Evolutionary conservation across 768 basidiomycete genomes (phyloP).

Genomic region (Dioszegia hungarica): DNA sequence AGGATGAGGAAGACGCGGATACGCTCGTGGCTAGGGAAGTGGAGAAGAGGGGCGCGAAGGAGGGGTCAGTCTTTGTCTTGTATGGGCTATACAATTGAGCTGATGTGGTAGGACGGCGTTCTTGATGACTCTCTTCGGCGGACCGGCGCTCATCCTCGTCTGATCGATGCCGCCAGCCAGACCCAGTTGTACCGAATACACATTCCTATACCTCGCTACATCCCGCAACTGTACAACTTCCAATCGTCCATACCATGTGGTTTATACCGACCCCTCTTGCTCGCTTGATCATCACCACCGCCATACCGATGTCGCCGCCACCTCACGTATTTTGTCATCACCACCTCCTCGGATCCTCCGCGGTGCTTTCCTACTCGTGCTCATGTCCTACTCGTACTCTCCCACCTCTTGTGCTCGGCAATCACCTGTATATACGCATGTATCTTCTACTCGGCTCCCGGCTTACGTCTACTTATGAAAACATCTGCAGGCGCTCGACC

Average conservation of each 20-base stretch:
- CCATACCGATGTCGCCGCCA: too few species aligned
- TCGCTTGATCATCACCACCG: too few species aligned
- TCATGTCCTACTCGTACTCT: too few species aligned
- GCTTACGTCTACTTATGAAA: too few species aligned
- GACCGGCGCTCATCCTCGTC: constrained; percentile 44
- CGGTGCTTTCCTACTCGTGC: too few species aligned
- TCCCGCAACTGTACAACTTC: too few species aligned
- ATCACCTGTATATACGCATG: background rate
- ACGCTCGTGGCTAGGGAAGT: constrained; percentile 34
- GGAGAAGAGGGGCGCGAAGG: constrained; percentile 33
- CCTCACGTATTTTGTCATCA: too few species aligned
- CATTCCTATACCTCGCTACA: background rate
- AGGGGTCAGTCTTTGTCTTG: constrained; percentile 30
- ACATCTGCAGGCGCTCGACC: too few species aligned
- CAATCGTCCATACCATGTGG: too few species aligned
- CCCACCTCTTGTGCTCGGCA: too few species aligned
- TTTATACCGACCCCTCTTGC: too few species aligned
- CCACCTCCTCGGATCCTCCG: too few species aligned
- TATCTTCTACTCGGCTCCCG: constrained; percentile 5
- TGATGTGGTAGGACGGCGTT: constrained; percentile 25
- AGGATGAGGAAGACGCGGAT: constrained; percentile 41
- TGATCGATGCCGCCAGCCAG: constrained; percentile 8
- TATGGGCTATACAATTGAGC: background rate
- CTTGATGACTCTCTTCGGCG: constrained; percentile 43
- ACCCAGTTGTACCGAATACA: background rate